Conservation (phyloP, 1,284 basidiomycete species). For the Heterobasidion parviporum region DNA sequence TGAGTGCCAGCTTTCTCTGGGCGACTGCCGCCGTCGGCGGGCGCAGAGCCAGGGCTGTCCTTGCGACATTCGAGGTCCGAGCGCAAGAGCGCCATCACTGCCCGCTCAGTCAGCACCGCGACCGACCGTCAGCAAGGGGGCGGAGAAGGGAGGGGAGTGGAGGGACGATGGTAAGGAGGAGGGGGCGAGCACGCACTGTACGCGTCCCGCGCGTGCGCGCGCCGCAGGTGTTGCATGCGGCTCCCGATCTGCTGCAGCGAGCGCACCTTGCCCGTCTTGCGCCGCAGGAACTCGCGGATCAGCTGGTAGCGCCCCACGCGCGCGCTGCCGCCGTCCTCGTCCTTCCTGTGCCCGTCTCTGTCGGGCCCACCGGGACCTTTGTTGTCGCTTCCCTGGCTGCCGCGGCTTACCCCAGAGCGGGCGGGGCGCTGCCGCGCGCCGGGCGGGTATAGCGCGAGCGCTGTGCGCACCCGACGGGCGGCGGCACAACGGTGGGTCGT, state of each 20-base stretch:
- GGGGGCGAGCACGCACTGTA: conserved; percentile 4
- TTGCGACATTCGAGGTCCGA: no score
- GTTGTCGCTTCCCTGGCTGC: not conserved
- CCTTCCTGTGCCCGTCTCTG: not conserved
- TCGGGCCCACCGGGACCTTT: conserved; percentile 5
- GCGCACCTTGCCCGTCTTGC: conserved; percentile 13
- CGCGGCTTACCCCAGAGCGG: no score
- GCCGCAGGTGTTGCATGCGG: conserved; percentile 12
- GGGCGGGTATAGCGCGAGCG: conserved; percentile 11
- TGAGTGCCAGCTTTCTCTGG: no score
- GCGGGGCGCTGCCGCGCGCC: not conserved
- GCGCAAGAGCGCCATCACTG: no score
- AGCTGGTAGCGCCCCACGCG: conserved; percentile 13
- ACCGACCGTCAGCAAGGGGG: no score
- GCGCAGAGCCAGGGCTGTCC: no score
- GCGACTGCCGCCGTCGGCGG: no score
- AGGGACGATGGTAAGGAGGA: no score
- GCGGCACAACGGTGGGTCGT: no score
- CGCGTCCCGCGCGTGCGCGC: conserved; percentile 9
- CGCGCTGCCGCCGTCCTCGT: not conserved
- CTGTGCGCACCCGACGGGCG: not conserved
- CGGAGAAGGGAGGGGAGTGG: no score
- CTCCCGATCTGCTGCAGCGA: conserved; percentile 14
- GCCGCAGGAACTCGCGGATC: conserved; percentile 11
- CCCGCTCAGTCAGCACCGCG: no score